Evolutionary conservation across 345 rosid genomes (phyloP).

Genomic region (Camelina laxa): DNA sequence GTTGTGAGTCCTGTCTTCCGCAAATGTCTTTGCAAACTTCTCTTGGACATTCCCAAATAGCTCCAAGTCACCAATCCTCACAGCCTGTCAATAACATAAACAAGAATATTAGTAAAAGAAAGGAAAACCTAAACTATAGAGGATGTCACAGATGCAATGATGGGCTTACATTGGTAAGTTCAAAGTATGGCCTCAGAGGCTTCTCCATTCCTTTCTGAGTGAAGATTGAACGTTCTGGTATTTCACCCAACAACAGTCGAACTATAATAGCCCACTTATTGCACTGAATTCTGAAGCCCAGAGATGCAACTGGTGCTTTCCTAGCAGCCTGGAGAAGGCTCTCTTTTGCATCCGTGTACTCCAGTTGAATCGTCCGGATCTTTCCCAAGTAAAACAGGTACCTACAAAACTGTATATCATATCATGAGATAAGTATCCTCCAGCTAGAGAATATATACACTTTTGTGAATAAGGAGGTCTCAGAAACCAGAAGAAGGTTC

Average conservation of each 20-base stretch:
- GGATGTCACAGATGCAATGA: background rate
- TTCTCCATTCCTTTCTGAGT: slow-evolving; percentile 92
- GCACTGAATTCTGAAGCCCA: slow-evolving; percentile 75
- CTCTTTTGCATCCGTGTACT: slow-evolving; percentile 91
- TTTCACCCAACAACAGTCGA: slow-evolving; percentile 79
- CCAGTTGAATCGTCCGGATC: slow-evolving; percentile 84
- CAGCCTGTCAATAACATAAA: slow-evolving; percentile 60
- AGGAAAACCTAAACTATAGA: too few species aligned
- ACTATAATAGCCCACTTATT: slow-evolving; percentile 88
- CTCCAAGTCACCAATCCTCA: slow-evolving; percentile 89
- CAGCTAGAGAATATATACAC: background rate
- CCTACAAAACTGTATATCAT: slow-evolving; percentile 72
- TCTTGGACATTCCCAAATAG: slow-evolving; percentile 74
- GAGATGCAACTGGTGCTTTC: slow-evolving; percentile 83
- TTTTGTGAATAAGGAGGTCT: background rate
- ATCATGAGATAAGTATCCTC: slow-evolving; percentile 4
- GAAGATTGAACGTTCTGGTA: slow-evolving; percentile 81
- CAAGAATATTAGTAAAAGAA: background rate
- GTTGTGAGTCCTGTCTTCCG: slow-evolving; percentile 64
- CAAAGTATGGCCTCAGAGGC: slow-evolving; percentile 81
- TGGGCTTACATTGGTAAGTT: slow-evolving; percentile 81
- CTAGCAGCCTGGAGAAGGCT: slow-evolving; percentile 89
- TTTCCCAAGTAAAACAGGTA: slow-evolving; percentile 88
- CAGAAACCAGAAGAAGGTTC: background rate
- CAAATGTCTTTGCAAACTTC: slow-evolving; percentile 66